A percentile compares a stretch with the other conserved stretches of the same genome.
Evolutionary conservation across 2,329 filamentous ascomycete species (phyloP).

Genomic region (Alternaria triticina): DNA sequence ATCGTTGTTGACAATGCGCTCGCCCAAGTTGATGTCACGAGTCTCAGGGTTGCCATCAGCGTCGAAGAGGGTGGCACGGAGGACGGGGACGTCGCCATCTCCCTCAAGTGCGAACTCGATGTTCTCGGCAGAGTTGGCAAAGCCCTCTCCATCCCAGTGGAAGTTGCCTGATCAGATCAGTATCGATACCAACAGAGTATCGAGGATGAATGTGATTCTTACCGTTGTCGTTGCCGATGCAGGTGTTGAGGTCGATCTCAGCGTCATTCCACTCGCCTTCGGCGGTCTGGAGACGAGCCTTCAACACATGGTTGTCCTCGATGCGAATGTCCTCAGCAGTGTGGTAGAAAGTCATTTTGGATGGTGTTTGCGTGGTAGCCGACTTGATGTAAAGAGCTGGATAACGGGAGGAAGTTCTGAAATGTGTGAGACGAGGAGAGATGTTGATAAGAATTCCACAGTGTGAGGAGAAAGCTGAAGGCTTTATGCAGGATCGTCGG

Average conservation of each 20-base stretch:
- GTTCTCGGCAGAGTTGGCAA: conserved; percentile 55
- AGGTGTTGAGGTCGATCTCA: conserved; percentile 57
- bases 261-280: conserved; percentile 55
- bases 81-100: conserved; percentile 57
- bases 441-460: background rate
- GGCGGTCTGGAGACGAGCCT: conserved; percentile 49
- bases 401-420: background rate
- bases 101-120: conserved; percentile 60
- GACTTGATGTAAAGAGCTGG: background rate
- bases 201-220: background rate
- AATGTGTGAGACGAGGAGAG: background rate
- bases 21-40: conserved; percentile 62
- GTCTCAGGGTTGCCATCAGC: conserved; percentile 51
- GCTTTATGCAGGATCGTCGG: conserved; percentile 13
- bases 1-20: conserved; percentile 61
- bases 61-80: conserved; percentile 58
- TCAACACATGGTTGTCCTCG: conserved; percentile 59
- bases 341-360: conserved; percentile 55
- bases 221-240: conserved; percentile 62
- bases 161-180: conserved; percentile 48
- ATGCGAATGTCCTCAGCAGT: conserved; percentile 56
- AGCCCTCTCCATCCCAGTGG: conserved; percentile 56
- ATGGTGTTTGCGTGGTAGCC: background rate
- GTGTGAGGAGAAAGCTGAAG: background rate
- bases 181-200: background rate